A percentile compares a stretch with the other conserved stretches of the same genome.
Conservation (phyloP, 345 rosid genomes). For the Salix exigua region DNA sequence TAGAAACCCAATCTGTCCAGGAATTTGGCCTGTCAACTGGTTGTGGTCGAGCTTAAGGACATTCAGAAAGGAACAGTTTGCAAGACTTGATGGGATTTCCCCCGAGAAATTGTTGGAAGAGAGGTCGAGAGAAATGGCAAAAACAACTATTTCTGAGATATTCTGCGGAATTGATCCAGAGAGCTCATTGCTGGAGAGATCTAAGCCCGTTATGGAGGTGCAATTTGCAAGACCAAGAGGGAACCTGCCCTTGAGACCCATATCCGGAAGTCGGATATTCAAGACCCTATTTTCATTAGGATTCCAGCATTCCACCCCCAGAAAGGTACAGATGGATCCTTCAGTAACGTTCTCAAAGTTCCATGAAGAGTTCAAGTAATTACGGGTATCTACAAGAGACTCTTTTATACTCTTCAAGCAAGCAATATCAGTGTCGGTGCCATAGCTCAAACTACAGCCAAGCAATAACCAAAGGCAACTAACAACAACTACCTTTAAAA, state of each 20-base stretch:
- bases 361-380: conserved; percentile 49
- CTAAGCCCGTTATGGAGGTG: conserved; percentile 55
- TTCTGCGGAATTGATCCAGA: conserved; percentile 55
- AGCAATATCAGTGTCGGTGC: conserved; percentile 37
- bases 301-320: conserved; percentile 83
- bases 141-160: conserved; percentile 17
- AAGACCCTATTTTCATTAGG: conserved; percentile 77
- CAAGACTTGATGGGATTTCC: conserved; percentile 37
- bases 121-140: conserved; percentile 51
- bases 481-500: conserved; percentile 16
- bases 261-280: conserved; percentile 56
- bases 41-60: conserved; percentile 58
- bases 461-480: conserved; percentile 38
- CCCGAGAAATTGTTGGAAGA: conserved; percentile 72
- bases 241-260: conserved; percentile 64
- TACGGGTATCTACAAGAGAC: conserved; percentile 45
- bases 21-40: conserved; percentile 61
- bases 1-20: conserved; percentile 42
- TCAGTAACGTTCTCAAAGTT: conserved; percentile 48
- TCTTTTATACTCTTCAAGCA: conserved; percentile 44
- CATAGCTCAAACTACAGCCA: conserved; percentile 35
- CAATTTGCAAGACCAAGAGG: conserved; percentile 50
- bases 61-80: conserved; percentile 57
- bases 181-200: conserved; percentile 68
- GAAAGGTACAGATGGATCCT: conserved; percentile 70